Conservation (phyloP, 345 rosid genomes). For the Eucalyptus virginea region DNA sequence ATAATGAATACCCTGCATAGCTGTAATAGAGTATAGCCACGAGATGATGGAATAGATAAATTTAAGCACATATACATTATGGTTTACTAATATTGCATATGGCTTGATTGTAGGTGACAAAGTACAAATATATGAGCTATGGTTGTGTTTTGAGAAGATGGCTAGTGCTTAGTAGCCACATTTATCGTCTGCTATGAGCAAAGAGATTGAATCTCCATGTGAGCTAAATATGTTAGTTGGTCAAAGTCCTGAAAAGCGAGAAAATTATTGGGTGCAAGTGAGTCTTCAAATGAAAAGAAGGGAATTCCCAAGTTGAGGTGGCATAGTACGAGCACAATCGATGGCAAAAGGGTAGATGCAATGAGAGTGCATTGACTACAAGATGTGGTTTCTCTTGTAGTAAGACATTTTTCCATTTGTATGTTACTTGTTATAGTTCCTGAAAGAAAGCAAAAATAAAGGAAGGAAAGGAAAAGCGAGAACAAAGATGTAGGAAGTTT, state of each 20-base stretch:
- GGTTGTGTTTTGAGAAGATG: not conserved
- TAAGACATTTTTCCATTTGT: not conserved
- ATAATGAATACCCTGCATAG: not conserved
- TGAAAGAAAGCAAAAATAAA: too few species aligned
- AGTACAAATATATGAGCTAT: not conserved
- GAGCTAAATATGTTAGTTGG: not conserved
- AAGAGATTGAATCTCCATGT: not conserved
- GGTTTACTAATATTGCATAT: not conserved
- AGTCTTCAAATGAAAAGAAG: not conserved
- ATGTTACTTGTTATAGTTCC: not conserved
- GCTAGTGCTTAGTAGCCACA: not conserved
- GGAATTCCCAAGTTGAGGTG: not conserved
- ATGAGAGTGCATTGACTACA: not conserved
- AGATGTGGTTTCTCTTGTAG: not conserved
- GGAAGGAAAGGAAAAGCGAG: too few species aligned
- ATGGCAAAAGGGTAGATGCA: not conserved
- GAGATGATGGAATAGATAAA: not conserved
- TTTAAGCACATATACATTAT: not conserved
- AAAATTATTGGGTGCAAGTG: not conserved
- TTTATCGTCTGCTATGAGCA: not conserved
- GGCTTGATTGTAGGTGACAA: not conserved
- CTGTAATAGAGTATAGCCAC: not conserved
- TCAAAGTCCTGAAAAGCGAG: not conserved
- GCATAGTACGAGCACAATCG: not conserved
- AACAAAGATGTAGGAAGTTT: too few species aligned